These are phyloP conservation scores for Cubamyces lactineus DNA, from an alignment of 768 basidiomycete species.

Conservation along the genomic window DNA sequence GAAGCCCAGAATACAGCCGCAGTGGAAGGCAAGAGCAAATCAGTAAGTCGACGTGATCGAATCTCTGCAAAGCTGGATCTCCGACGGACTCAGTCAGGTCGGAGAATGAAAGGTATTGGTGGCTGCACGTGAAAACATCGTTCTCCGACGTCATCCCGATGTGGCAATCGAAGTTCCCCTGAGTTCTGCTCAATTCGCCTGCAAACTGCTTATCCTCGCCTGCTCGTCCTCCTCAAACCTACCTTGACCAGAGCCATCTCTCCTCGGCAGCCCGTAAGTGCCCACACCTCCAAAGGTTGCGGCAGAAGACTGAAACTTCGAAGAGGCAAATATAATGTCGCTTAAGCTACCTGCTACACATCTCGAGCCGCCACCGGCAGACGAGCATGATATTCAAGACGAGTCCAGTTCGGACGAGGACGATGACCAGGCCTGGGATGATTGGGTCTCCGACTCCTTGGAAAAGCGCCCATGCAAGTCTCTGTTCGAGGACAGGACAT, in stretches of 20 bases:
- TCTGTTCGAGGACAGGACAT: slow-evolving; percentile 69
- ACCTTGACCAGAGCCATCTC: no score
- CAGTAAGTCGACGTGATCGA: no score
- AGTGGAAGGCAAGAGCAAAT: no score
- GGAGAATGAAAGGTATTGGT: neutral
- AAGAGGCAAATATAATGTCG: slow-evolving; percentile 12
- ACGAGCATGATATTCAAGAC: slow-evolving; percentile 4
- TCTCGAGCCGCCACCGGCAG: slow-evolving; percentile 5
- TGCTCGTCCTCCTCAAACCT: neutral
- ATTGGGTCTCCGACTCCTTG: slow-evolving; percentile 76
- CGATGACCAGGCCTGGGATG: slow-evolving; percentile 73
- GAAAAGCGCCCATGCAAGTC: slow-evolving; percentile 61
- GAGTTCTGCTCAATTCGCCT: slow-evolving; percentile 1
- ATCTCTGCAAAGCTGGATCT: neutral
- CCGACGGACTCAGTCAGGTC: neutral
- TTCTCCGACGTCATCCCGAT: slow-evolving; percentile 14
- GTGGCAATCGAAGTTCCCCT: slow-evolving; percentile 5
- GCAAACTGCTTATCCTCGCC: neutral
- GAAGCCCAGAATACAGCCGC: no score
- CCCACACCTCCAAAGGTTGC: no score
- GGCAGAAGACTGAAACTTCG: neutral
- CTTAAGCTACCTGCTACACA: slow-evolving; percentile 18
- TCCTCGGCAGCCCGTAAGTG: no score
- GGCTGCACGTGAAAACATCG: neutral
- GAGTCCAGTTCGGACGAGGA: slow-evolving; percentile 31